phyloP scores from a whole-genome alignment of 495 filamentous ascomycete species.

The Hamigera avellanea region DNA sequence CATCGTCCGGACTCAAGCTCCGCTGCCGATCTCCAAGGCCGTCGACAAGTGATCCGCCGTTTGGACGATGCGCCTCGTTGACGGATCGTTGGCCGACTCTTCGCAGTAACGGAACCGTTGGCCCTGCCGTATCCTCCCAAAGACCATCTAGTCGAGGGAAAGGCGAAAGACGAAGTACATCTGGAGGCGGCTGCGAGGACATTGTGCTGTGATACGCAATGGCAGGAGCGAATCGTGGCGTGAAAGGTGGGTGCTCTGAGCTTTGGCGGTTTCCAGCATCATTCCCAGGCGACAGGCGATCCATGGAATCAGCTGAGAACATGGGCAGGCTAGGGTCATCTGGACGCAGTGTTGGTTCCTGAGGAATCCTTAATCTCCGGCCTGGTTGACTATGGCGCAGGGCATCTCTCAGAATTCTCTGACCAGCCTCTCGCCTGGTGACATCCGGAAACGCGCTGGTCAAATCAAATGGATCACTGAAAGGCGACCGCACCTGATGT shows the following conservation, averaged over 20 bases:
- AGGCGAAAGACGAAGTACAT: slow-evolving; percentile 14
- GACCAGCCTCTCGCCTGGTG: slow-evolving; percentile 22
- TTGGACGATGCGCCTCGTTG: slow-evolving; percentile 9
- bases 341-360: slow-evolving; percentile 10
- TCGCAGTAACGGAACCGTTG: slow-evolving; percentile 11
- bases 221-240: slow-evolving; percentile 38
- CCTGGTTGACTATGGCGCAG: slow-evolving; percentile 20
- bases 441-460: slow-evolving; percentile 15
- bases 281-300: slow-evolving; percentile 10
- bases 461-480: slow-evolving; percentile 22
- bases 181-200: slow-evolving; percentile 14
- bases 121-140: slow-evolving; percentile 7
- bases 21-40: slow-evolving; percentile 76
- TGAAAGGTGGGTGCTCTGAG: slow-evolving; percentile 18
- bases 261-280: slow-evolving; percentile 7
- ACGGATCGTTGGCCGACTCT: slow-evolving; percentile 16
- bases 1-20: slow-evolving; percentile 65
- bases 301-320: slow-evolving; percentile 14
- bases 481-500: slow-evolving; percentile 17
- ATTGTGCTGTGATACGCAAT: slow-evolving; percentile 17
- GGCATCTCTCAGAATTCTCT: slow-evolving; percentile 18
- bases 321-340: slow-evolving; percentile 17
- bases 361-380: slow-evolving; percentile 21
- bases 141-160: slow-evolving; percentile 13
- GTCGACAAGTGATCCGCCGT: slow-evolving; percentile 35